Evolutionary conservation across 495 filamentous ascomycete genomes (phyloP).

Genomic region (Penicillium ochrochloron): DNA sequence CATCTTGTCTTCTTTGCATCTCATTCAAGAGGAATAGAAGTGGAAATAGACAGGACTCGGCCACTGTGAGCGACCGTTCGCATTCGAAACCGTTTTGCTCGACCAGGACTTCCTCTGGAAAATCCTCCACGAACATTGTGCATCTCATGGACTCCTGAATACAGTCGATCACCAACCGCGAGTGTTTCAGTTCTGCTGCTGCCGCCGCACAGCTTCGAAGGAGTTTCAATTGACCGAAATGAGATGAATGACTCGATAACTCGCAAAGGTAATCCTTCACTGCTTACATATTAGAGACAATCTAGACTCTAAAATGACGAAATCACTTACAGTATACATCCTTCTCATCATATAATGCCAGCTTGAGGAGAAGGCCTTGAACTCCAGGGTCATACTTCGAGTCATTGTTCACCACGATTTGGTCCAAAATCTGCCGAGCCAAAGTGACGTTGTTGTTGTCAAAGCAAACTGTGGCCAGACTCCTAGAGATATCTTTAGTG

Average conservation of each 20-base stretch:
- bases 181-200: background rate
- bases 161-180: background rate
- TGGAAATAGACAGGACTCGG: background rate
- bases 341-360: conserved; percentile 61
- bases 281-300: background rate
- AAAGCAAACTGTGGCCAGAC: conserved; percentile 69
- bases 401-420: conserved; percentile 42
- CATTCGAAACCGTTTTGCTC: background rate
- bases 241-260: background rate
- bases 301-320: background rate
- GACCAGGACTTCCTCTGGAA: background rate
- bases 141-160: background rate
- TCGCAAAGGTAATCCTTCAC: background rate
- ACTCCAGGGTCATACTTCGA: conserved; percentile 63
- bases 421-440: conserved; percentile 58
- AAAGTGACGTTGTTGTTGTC: conserved; percentile 54
- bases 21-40: background rate
- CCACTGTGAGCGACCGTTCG: no score
- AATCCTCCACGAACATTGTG: background rate
- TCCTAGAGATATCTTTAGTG: conserved; percentile 50
- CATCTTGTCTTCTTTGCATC: background rate
- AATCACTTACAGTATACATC: background rate
- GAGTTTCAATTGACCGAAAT: background rate
- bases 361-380: conserved; percentile 74
- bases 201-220: background rate